Evolutionary conservation across 139 green algal genomes (phyloP).

Genomic region (Yamagishiella unicocca): DNA sequence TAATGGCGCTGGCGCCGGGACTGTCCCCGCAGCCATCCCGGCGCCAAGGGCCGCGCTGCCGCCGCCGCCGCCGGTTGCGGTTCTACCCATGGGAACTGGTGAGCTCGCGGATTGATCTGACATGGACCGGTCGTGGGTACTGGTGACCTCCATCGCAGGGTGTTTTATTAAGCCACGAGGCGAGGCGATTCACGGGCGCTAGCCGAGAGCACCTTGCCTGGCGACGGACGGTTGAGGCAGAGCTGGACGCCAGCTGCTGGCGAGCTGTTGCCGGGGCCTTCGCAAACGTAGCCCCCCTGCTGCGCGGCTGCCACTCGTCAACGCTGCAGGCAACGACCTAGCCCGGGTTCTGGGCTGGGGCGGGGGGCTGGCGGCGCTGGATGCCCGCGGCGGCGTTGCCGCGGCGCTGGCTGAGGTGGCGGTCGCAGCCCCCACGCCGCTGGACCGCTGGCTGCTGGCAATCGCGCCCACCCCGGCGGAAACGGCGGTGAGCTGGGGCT

Average conservation of each 20-base stretch:
- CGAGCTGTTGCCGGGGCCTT: too few species aligned
- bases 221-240: background rate
- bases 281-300: too few species aligned
- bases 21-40: background rate
- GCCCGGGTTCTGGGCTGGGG: slow-evolving; percentile 89
- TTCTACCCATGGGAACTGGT: slow-evolving; percentile 65
- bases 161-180: too few species aligned
- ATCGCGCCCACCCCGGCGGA: background rate
- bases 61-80: slow-evolving; percentile 74
- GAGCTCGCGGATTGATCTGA: background rate
- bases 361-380: slow-evolving; percentile 57
- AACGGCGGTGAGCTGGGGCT: background rate
- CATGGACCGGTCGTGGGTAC: too few species aligned
- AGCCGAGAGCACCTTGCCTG: too few species aligned
- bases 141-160: too few species aligned
- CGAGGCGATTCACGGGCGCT: too few species aligned
- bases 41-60: background rate
- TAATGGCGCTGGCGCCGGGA: background rate
- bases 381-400: slow-evolving; percentile 17
- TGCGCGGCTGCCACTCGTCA: too few species aligned
- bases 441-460: slow-evolving; percentile 81
- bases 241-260: background rate
- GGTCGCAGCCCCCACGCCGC: slow-evolving; percentile 56
- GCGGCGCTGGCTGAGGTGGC: slow-evolving; percentile 75
- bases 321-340: slow-evolving; percentile 84